Evolutionary conservation across 2,329 filamentous ascomycete genomes (phyloP), one percentile per base, ranked within the genome.

Genomic region (Aureobasidium sp.): DNA sequence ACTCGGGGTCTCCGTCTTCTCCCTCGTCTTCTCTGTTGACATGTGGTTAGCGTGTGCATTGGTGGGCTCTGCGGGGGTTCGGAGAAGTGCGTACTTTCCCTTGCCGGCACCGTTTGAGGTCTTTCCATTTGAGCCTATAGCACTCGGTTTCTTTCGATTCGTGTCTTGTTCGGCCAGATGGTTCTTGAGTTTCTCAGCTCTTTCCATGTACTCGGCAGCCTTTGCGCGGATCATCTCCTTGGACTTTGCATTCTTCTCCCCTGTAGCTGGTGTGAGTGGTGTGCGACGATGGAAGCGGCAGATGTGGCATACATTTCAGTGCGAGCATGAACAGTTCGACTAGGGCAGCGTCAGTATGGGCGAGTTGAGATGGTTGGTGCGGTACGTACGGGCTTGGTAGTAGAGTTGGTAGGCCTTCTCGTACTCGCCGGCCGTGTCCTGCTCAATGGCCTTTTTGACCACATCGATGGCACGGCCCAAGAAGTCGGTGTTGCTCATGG

Each of bases 261-360:
- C 75, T 77, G 45, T 31, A n/a, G 22, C 55, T 70, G 53, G n/a
- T 71, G 69, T 68, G 62, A 64, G 66, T 37, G 9, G 17, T 15
- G 8, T 36, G 9, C 34, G 17, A 22, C 8, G 36, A 20, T 9
- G 25, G 11, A 9, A 34, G 44, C 25, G 27, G 15, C n/a, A 22
- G 25, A 5, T 14, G 12, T 20, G 20, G 63, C 49, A 25, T 55
- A 76, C 93, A 99, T 82, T 99, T 99, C 64, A 99, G 83, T 37
- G 94, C 94, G 65, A 97, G 89, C 89, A 99, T 96, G 82, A 97
- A 99, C 63, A 97, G 86, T 78, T 99, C 93, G 69, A 99, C 89
- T 76, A 62, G 15, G 39, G 17, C 14, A 34, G 39, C 20, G 61
- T 68, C 45, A 65, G 74, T 66, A 15, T 34, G 12, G 70, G 39